These are phyloP conservation scores for Scleroderma bovista DNA, from an alignment of 768 basidiomycete genomes.

Conservation along the genomic window DNA sequence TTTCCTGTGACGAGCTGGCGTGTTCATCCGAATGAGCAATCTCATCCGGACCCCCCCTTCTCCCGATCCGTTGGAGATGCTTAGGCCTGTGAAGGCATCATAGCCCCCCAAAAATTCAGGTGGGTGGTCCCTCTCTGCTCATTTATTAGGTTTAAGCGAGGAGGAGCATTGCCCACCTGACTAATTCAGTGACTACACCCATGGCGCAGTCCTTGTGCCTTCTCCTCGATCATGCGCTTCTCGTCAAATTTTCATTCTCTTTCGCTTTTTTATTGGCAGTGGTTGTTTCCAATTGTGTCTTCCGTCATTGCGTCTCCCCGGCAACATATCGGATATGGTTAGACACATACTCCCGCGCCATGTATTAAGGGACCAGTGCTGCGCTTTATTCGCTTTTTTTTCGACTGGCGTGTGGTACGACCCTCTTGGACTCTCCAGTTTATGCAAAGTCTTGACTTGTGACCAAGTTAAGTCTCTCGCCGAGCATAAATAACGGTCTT, in stretches of 20 bases:
- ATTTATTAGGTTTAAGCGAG: conserved; percentile 15
- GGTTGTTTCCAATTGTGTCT: conserved; percentile 17
- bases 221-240: conserved; percentile 14
- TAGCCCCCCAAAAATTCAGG: conserved; percentile 19
- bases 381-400: conserved; percentile 18
- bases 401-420: conserved; percentile 16
- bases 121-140: conserved; percentile 7
- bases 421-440: too few species aligned
- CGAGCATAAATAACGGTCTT: conserved; percentile 21
- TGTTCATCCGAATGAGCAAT: conserved; percentile 15
- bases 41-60: conserved; percentile 23
- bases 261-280: conserved; percentile 19
- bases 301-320: conserved; percentile 19
- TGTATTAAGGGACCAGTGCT: conserved; percentile 27
- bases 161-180: conserved; percentile 26
- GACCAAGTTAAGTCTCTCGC: conserved; percentile 8
- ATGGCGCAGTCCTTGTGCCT: conserved; percentile 7
- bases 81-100: conserved; percentile 20
- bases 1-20: conserved; percentile 23
- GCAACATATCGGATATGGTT: conserved; percentile 22
- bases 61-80: conserved; percentile 25
- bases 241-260: conserved; percentile 8
- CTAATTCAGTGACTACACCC: conserved; percentile 22
- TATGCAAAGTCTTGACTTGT: conserved; percentile 20
- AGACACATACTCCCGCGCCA: conserved; percentile 16